Percentiles rank a stretch among this genome's conserved stretches.
These are phyloP conservation scores for Gypsophila paniculata DNA, from an alignment of 179 eudicot species.

Conservation along the genomic window DNA sequence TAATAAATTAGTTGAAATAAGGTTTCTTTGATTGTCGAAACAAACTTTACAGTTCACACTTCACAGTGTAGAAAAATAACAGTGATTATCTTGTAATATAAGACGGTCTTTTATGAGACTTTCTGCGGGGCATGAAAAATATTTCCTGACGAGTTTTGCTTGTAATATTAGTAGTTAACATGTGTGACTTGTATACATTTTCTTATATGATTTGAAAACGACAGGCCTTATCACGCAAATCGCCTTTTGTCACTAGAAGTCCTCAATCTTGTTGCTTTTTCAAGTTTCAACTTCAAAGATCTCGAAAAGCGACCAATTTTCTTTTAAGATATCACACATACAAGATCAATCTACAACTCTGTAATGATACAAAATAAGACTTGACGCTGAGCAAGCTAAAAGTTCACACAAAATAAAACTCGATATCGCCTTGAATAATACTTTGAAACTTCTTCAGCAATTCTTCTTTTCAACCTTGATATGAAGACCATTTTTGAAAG, in stretches of 20 bases:
- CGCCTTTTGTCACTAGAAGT: not conserved
- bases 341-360: not conserved
- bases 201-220: not conserved
- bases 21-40: not conserved
- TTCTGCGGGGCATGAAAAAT: not conserved
- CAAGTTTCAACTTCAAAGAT: not conserved
- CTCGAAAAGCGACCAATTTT: not conserved
- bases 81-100: not conserved
- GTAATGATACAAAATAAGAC: not conserved
- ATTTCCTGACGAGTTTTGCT: not conserved
- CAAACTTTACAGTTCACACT: not conserved
- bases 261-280: not conserved
- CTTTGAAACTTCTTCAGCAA: not conserved
- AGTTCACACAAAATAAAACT: not conserved
- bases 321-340: not conserved
- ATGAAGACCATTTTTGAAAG: conserved; percentile 40
- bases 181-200: not conserved
- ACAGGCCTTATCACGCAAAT: not conserved
- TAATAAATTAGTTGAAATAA: not conserved
- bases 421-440: no score
- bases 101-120: not conserved
- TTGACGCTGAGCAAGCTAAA: not conserved
- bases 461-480: conserved; percentile 33
- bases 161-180: not conserved
- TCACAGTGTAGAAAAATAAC: not conserved